Evolutionary conservation across 768 basidiomycete species (phyloP).

Genomic region (Trametes gibbosa): DNA sequence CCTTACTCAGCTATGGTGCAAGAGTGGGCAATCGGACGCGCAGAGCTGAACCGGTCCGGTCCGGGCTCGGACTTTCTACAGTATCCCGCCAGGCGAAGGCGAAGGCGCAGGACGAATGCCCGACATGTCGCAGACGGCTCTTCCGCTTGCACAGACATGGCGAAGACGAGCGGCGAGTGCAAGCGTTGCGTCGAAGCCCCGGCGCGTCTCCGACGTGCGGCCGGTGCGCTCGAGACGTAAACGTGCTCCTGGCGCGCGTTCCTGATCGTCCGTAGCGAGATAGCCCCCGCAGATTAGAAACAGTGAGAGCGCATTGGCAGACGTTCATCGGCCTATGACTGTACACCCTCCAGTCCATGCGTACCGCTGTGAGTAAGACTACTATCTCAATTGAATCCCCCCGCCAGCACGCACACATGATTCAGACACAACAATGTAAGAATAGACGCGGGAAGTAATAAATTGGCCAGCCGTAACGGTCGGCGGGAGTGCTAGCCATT

Average conservation of each 20-base stretch:
- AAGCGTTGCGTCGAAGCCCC: not conserved
- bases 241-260: slow-evolving; percentile 5
- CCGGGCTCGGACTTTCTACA: not conserved
- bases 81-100: not conserved
- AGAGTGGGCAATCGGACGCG: slow-evolving; percentile 7
- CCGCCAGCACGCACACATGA: no score
- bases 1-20: slow-evolving; percentile 23
- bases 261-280: slow-evolving; percentile 4
- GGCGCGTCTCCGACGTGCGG: not conserved
- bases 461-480: no score
- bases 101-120: not conserved
- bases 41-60: slow-evolving; percentile 16
- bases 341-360: not conserved
- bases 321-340: not conserved
- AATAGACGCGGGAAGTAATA: not conserved
- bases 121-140: not conserved
- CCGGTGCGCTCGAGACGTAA: slow-evolving; percentile 11
- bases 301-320: not conserved
- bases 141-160: not conserved
- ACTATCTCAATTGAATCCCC: no score
- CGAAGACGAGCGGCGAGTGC: not conserved
- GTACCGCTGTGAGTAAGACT: not conserved
- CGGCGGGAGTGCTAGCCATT: slow-evolving; percentile 46
- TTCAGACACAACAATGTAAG: not conserved
- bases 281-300: not conserved